These are phyloP conservation scores for Suillus sp. DNA, from an alignment of 768 basidiomycete species.

Conservation along the genomic window DNA sequence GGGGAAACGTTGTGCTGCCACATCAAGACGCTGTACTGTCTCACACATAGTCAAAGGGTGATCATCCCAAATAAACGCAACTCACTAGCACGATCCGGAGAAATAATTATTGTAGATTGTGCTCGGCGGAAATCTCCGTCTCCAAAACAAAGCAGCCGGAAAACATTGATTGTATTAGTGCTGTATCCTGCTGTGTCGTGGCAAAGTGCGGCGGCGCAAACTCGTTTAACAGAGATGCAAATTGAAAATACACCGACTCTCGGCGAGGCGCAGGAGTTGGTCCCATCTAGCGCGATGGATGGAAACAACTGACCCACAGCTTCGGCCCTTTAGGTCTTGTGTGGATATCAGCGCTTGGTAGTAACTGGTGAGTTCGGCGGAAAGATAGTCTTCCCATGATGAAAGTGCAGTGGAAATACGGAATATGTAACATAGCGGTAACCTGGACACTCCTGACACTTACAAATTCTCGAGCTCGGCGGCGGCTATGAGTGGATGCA, in stretches of 20 bases:
- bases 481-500: background rate
- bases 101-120: background rate
- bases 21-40: background rate
- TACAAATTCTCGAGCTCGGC: background rate
- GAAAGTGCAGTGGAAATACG: background rate
- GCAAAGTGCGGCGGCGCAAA: background rate
- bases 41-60: background rate
- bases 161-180: background rate
- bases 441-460: background rate
- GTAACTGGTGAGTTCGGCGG: background rate
- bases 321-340: background rate
- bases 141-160: background rate
- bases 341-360: background rate
- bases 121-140: background rate
- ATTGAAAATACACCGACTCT: background rate
- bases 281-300: background rate
- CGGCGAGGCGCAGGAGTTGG: background rate
- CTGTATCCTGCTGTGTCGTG: background rate
- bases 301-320: background rate
- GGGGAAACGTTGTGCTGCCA: background rate
- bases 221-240: background rate
- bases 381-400: background rate
- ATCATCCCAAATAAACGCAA: background rate
- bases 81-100: background rate
- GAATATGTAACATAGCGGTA: background rate